Percentiles rank a stretch among this genome's conserved stretches.
Conservation (phyloP, 306 rosid genomes). For the Cicer chorassanicum region DNA sequence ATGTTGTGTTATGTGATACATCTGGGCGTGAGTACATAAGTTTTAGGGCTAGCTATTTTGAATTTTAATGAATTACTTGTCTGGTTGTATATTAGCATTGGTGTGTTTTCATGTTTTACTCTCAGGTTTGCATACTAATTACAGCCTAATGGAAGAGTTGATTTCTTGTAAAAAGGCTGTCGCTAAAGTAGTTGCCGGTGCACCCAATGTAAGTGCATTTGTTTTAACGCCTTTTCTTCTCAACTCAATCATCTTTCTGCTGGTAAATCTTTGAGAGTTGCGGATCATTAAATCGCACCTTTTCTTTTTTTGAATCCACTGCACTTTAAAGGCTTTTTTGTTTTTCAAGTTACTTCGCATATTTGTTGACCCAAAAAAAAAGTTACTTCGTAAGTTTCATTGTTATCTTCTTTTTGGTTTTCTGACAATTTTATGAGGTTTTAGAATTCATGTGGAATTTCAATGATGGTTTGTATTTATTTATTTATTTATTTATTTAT, state of each 20-base stretch:
- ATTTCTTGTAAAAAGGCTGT: slow-evolving; percentile 94
- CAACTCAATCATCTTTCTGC: slow-evolving; percentile 31
- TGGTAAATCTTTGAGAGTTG: slow-evolving; percentile 31
- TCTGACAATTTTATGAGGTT: slow-evolving; percentile 4
- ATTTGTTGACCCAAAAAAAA: not conserved
- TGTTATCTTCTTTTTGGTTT: slow-evolving; percentile 21
- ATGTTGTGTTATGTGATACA: slow-evolving; percentile 89
- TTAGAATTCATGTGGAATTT: slow-evolving; percentile 9
- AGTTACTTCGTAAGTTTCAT: slow-evolving; percentile 22
- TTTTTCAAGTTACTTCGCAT: slow-evolving; percentile 3
- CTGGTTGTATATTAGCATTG: slow-evolving; percentile 33
- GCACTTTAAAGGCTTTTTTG: slow-evolving; percentile 17
- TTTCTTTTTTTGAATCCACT: slow-evolving; percentile 27
- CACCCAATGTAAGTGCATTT: slow-evolving; percentile 78
- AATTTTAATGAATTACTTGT: slow-evolving; percentile 33
- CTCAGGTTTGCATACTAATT: slow-evolving; percentile 96
- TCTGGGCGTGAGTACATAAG: slow-evolving; percentile 83
- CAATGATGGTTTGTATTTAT: no score
- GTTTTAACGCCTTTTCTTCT: slow-evolving; percentile 7
- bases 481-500: no score
- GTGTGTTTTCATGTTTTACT: slow-evolving; percentile 26
- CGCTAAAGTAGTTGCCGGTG: slow-evolving; percentile 74
- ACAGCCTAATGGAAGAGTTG: slow-evolving; percentile 95
- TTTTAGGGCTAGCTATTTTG: slow-evolving; percentile 34
- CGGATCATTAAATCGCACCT: slow-evolving; percentile 22